Evolutionary conservation across 306 rosid species (phyloP), one percentile per base, ranked within the genome.

Genomic region (Rubus parviflorus): DNA sequence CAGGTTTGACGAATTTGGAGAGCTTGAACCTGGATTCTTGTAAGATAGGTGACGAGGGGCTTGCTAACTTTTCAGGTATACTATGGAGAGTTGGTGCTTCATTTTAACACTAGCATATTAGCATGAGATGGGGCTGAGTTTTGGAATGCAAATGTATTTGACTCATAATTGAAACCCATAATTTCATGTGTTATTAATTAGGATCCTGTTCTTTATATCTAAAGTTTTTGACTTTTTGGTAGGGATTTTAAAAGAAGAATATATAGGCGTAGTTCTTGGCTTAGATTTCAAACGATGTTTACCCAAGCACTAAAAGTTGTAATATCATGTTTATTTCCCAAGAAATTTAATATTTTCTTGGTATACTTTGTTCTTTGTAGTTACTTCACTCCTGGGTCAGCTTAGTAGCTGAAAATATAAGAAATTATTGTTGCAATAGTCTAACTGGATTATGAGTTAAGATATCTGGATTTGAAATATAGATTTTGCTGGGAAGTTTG

Each of bases 1-100:
- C 85, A 91, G 96, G 90, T 81, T 76, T 91, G 81, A 89, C 86
- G 17, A 86, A 80, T 66, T 83, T 91, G 88, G 91, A 85, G 83
- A 84, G 87, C 85, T 79, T 91, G 88, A 84, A 87, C 79, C 80
- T 91, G 84, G 96, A 91, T 74, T 87, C 91, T 17, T 87, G 96
- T 83, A 80, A 77, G 82, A 85, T 89, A 70, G 80, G 90, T 77
- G 93, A 89, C 14, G 85, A 81, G 74, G 93, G 96, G 76, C 81
- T 91, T 76, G 79, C 82, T 65, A 84, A 86, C 83, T 65, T 91
- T 88, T 75, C 89, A 81, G 96, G 96, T 91, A 37, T 68, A 37
- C 11, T 52, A 54, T 64, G 52, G 52, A 62, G 11, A 19, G 1
- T 17, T 4, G 63, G 75, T 56, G 67, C 23, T 40, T 73, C 41